Conservation (phyloP, 306 rosid genomes). For the Acacia melanoxylon region DNA sequence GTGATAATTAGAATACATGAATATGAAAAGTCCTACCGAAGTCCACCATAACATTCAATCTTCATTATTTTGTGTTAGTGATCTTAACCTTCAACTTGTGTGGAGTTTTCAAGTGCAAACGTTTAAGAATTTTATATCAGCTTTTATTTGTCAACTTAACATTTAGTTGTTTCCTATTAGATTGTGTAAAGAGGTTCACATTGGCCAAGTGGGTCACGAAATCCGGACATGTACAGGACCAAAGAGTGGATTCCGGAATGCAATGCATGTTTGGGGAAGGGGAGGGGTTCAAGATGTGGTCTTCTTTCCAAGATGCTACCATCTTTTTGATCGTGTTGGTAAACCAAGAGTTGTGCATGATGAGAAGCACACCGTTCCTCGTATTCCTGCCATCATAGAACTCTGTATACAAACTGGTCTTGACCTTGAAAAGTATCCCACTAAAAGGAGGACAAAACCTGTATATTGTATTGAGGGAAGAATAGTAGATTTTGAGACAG, state of each 20-base stretch:
- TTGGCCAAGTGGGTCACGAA: constrained; percentile 76
- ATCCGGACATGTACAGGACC: constrained; percentile 76
- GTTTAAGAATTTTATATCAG: not conserved
- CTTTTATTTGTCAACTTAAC: constrained; percentile 18
- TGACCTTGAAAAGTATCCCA: constrained; percentile 55
- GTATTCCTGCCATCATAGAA: constrained; percentile 79
- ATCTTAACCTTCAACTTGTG: constrained; percentile 20
- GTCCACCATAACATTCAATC: not conserved
- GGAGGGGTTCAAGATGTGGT: constrained; percentile 68
- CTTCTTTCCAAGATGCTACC: constrained; percentile 70
- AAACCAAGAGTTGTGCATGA: constrained; percentile 82
- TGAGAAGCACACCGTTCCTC: constrained; percentile 52
- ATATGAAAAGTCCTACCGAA: not conserved
- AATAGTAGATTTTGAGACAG: constrained; percentile 77
- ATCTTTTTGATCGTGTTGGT: constrained; percentile 83
- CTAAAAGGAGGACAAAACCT: constrained; percentile 82
- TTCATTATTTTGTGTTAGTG: not conserved
- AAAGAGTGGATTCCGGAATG: constrained; percentile 57
- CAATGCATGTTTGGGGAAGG: constrained; percentile 69
- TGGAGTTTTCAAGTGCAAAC: constrained; percentile 19
- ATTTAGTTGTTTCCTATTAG: constrained; percentile 35
- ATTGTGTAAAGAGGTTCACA: constrained; percentile 71
- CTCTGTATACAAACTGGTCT: constrained; percentile 89
- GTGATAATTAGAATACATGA: not conserved
- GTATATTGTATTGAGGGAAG: constrained; percentile 84